These are phyloP conservation scores for Lepidium africanum DNA, from an alignment of 345 rosid species.

Conservation along the genomic window DNA sequence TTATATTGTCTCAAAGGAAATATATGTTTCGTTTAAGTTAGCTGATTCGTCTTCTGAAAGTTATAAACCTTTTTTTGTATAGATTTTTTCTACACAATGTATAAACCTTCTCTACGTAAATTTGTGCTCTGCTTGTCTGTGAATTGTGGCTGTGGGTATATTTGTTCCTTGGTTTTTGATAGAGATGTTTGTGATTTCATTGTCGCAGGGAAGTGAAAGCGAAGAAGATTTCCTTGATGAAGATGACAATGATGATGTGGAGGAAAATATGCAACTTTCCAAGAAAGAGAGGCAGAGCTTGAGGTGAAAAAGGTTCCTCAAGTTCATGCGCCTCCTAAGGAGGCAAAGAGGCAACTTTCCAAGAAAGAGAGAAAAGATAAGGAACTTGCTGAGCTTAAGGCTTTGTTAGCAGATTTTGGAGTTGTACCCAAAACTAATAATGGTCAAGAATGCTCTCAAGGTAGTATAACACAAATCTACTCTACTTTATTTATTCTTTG, in stretches of 20 bases:
- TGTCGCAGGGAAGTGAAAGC: conserved; percentile 60
- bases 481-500: neutral
- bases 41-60: neutral
- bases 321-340: conserved; percentile 46
- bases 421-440: conserved; percentile 38
- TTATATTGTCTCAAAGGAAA: neutral
- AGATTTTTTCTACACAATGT: neutral
- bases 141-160: neutral
- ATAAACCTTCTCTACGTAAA: too few relatives aligned
- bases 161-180: neutral
- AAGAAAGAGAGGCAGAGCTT: conserved; percentile 29
- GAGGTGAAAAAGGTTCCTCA: conserved; percentile 37
- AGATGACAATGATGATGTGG: conserved; percentile 63
- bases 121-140: neutral
- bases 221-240: conserved; percentile 74
- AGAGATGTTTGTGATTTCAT: neutral
- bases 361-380: conserved; percentile 83
- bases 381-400: conserved; percentile 83
- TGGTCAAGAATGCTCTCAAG: conserved; percentile 39
- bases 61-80: neutral
- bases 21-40: neutral
- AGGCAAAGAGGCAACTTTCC: conserved; percentile 78
- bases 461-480: conserved; percentile 25
- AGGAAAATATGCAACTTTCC: conserved; percentile 43
- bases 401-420: conserved; percentile 65